Evolutionary conservation across 345 rosid genomes (phyloP).

Genomic region (Brassica carinata): DNA sequence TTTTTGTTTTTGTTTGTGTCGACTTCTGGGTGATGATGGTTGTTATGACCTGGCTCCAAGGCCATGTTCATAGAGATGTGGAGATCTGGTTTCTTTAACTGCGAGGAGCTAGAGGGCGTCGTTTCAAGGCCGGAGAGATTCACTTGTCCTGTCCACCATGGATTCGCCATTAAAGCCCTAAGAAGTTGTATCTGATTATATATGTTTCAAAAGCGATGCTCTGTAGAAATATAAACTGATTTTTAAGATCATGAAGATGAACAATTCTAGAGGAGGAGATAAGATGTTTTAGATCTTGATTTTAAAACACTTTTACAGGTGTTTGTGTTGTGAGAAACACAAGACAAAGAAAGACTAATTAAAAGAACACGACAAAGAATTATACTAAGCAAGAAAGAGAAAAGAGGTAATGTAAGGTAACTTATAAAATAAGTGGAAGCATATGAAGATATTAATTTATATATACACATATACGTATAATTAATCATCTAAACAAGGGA

Average conservation of each 20-base stretch:
- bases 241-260: conserved; percentile 5
- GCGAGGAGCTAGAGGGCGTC: conserved; percentile 56
- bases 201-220: conserved; percentile 9
- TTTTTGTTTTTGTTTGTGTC: conserved; percentile 16
- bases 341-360: conserved; percentile 31
- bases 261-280: conserved; percentile 17
- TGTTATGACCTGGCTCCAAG: conserved; percentile 39
- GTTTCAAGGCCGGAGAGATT: conserved; percentile 58
- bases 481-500: no score
- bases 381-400: conserved; percentile 38
- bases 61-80: conserved; percentile 61
- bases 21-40: conserved; percentile 40
- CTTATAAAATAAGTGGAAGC: conserved; percentile 33
- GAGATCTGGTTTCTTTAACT: conserved; percentile 70
- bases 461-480: conserved; percentile 2
- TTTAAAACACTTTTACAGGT: conserved; percentile 27
- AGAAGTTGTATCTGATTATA: neutral
- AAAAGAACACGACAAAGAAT: conserved; percentile 44
- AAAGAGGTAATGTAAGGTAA: conserved; percentile 37
- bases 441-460: conserved; percentile 1
- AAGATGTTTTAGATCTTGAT: conserved; percentile 37
- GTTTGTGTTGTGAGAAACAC: conserved; percentile 39
- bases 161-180: conserved; percentile 64
- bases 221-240: neutral
- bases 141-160: conserved; percentile 69